A percentile compares a stretch with the other conserved stretches of the same genome.
These are phyloP conservation scores for Blepharisma japonicum DNA, from an alignment of 73 alveolate species.

Conservation along the genomic window DNA sequence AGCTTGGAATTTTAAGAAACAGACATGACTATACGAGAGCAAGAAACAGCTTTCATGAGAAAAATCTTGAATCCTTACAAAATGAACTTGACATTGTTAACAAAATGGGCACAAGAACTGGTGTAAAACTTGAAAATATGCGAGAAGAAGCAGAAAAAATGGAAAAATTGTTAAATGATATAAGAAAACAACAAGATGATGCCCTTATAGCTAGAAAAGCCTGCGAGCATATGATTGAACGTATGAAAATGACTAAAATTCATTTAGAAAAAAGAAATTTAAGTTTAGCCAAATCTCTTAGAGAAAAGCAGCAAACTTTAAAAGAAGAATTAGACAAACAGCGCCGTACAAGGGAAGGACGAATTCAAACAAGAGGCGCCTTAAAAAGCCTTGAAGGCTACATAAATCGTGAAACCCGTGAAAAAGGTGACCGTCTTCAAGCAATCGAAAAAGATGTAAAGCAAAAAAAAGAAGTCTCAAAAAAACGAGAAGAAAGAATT, in stretches of 20 bases:
- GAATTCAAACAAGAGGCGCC: slow-evolving; percentile 4
- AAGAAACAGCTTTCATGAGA: not conserved
- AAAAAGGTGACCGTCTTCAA: not conserved
- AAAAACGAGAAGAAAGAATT: slow-evolving; percentile 2
- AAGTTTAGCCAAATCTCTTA: not conserved
- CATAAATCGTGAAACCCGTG: not conserved
- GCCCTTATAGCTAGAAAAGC: not conserved
- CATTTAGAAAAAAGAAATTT: not conserved
- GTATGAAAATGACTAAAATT: not conserved
- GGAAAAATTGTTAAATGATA: slow-evolving; percentile 6
- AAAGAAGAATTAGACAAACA: not conserved
- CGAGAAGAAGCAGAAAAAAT: not conserved
- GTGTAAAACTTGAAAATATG: not conserved
- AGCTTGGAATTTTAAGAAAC: not conserved
- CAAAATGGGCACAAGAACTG: not conserved
- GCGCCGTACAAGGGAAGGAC: not conserved
- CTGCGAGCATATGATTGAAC: slow-evolving; percentile 20
- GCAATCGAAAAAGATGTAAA: not conserved
- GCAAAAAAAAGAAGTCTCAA: not conserved
- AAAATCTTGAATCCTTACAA: not conserved
- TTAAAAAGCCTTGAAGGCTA: not conserved
- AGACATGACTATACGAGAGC: not conserved
- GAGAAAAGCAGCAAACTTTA: not conserved
- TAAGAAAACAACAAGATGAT: not conserved
- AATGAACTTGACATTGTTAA: not conserved